phyloP scores from a whole-genome alignment of 768 basidiomycete species.

The Scleroderma bovista region DNA sequence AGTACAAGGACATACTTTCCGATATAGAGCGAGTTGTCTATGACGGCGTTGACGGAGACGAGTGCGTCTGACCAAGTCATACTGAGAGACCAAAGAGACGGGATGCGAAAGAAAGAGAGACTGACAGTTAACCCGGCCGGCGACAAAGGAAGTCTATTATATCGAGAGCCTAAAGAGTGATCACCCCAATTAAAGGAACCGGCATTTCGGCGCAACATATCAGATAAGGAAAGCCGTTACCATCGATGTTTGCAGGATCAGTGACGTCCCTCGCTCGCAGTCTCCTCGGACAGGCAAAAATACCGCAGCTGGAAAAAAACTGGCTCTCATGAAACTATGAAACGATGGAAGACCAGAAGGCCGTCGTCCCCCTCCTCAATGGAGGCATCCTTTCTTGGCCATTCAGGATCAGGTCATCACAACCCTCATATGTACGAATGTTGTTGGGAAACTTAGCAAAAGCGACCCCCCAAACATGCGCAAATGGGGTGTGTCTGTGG shows the following conservation, averaged over 20 bases:
- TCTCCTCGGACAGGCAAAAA: too few species aligned
- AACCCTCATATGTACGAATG: too few species aligned
- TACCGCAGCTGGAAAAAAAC: too few species aligned
- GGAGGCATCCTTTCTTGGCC: not conserved
- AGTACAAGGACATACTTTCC: constrained; percentile 28
- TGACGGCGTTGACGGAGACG: constrained; percentile 21
- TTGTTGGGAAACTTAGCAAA: not conserved
- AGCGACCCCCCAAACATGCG: not conserved
- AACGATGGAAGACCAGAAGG: not conserved
- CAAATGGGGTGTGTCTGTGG: not conserved
- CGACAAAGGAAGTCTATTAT: not conserved
- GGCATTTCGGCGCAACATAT: too few species aligned
- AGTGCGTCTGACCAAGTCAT: constrained; percentile 28
- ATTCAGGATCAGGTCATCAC: not conserved
- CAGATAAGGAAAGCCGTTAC: too few species aligned
- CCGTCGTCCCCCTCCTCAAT: not conserved
- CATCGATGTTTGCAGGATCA: too few species aligned
- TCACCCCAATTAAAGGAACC: too few species aligned
- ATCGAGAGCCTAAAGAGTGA: too few species aligned
- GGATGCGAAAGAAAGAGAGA: constrained; percentile 3
- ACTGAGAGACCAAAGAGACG: not conserved
- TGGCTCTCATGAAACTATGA: not conserved
- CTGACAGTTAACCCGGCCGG: not conserved
- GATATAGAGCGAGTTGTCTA: constrained; percentile 29
- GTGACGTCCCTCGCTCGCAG: too few species aligned